Evolutionary conservation across 2,329 filamentous ascomycete genomes (phyloP), one percentile per base, ranked within the genome.

Genomic region (Hypoxylon rubiginosum): DNA sequence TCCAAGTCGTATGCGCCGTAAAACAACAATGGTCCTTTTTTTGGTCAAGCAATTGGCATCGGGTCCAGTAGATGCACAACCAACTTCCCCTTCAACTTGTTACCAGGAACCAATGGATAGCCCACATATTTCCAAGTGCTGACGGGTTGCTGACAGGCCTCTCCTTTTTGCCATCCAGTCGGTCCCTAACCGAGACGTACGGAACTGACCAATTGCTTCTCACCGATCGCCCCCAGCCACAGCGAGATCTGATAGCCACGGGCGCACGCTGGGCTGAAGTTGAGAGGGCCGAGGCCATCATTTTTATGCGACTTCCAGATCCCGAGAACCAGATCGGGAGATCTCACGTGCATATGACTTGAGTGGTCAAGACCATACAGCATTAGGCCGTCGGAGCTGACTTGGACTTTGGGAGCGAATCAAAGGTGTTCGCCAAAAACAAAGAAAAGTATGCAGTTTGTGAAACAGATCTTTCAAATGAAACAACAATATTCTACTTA

Each of bases 401-500:
- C 58, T 56, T 56, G 55, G 13, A 13, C 34, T 48, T 43, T 58
- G 51, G 51, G 63, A 58, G 57, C 68, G 63, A 69, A 69, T 69
- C 63, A 69, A 66, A 69, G 17, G 63, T 50, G 46, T 21, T 56
- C 4, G 15, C 43, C 36, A 28, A 59, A 62, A 39, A 28, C 57
- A 62, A 39, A 24, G 53, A 58, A 41, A 58, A 41, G 51, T 41
- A 34, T 56, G 62, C 49, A 57, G 49, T 51, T 61, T 36, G 61
- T 62, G 62, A 66, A 68, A 66, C 52, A 19, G 39, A 57, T 36
- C 32, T 36, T 19, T 39, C 39, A 43, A 53, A 68, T 64, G 58
- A 65, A 66, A 62, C 46, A 62, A 46, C 21, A 24, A 24, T 24
- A 62, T 58, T 58, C 64, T 54, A 85, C 90, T 83, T 82, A 93